phyloP scores from a whole-genome alignment of 495 filamentous ascomycete genomes.

The Penicillium mononematosum region DNA sequence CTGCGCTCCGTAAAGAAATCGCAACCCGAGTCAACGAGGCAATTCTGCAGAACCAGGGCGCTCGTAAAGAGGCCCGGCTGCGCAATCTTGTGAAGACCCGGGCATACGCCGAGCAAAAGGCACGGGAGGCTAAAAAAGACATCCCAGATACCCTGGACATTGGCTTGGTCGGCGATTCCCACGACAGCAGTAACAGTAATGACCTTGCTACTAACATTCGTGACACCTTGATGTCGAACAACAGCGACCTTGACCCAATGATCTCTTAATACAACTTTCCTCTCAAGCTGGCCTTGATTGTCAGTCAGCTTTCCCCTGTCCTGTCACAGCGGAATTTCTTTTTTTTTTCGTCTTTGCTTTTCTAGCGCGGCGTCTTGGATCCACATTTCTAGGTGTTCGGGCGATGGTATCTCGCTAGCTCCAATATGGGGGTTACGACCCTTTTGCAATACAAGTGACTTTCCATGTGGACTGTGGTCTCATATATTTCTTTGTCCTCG shows the following conservation, averaged over 20 bases:
- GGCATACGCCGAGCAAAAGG: slow-evolving; percentile 80
- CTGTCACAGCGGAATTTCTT: neutral
- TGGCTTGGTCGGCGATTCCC: slow-evolving; percentile 55
- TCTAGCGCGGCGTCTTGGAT: slow-evolving; percentile 23
- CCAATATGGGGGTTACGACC: neutral
- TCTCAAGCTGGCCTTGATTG: slow-evolving; percentile 1
- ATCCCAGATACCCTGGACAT: slow-evolving; percentile 71
- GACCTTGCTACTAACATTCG: slow-evolving; percentile 26
- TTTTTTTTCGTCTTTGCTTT: slow-evolving; percentile 1
- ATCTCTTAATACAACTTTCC: slow-evolving; percentile 41
- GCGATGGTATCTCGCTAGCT: neutral
- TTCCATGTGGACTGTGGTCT: neutral
- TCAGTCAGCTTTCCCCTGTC: neutral
- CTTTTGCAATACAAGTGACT: neutral
- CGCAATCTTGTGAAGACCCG: slow-evolving; percentile 75
- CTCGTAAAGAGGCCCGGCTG: slow-evolving; percentile 75
- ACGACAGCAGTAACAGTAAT: slow-evolving; percentile 34
- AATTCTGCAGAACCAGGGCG: slow-evolving; percentile 68
- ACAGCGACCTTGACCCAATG: slow-evolving; percentile 58
- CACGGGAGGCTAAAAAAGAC: slow-evolving; percentile 68
- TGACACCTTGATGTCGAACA: slow-evolving; percentile 48
- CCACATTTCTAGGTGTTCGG: slow-evolving; percentile 5
- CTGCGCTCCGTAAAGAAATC: slow-evolving; percentile 77
- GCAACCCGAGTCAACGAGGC: slow-evolving; percentile 84
- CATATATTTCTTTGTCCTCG: neutral